A percentile compares a stretch with the other conserved stretches of the same genome.
These are phyloP conservation scores for Annulohypoxylon bovei DNA, from an alignment of 495 filamentous ascomycete genomes.

Conservation along the genomic window DNA sequence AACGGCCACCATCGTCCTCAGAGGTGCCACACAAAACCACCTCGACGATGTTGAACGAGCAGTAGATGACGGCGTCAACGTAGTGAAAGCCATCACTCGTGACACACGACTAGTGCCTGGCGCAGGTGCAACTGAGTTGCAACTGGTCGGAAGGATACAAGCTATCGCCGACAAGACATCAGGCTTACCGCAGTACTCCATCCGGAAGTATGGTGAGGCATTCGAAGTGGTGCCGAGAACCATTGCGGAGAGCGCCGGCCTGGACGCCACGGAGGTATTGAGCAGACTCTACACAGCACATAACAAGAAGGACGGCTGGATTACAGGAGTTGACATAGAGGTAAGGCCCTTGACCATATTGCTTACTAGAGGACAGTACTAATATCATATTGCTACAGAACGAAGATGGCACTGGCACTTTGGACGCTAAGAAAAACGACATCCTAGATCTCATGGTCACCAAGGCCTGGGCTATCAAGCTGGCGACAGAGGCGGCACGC, in stretches of 20 bases:
- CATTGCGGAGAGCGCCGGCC: constrained; percentile 90
- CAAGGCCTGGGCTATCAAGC: constrained; percentile 95
- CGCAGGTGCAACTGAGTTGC: constrained; percentile 94
- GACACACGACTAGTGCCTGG: constrained; percentile 92
- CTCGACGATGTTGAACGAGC: constrained; percentile 97
- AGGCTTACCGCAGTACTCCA: constrained; percentile 91
- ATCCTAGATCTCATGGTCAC: constrained; percentile 91
- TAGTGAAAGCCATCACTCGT: constrained; percentile 97
- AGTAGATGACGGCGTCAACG: constrained; percentile 98
- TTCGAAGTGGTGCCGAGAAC: constrained; percentile 97
- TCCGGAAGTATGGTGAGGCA: constrained; percentile 96
- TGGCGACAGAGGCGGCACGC: constrained; percentile 93
- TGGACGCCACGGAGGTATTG: constrained; percentile 95
- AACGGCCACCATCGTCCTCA: constrained; percentile 93
- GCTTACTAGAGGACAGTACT: constrained; percentile 10
- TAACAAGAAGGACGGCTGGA: constrained; percentile 86
- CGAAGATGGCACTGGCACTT: constrained; percentile 77
- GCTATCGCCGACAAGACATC: constrained; percentile 90
- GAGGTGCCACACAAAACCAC: constrained; percentile 97
- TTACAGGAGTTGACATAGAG: constrained; percentile 92
- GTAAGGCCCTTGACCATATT: constrained; percentile 46
- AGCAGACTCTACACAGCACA: constrained; percentile 92
- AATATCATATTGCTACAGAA: constrained; percentile 58
- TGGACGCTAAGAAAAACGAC: constrained; percentile 88
- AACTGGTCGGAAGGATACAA: constrained; percentile 90